phyloP scores from a whole-genome alignment of 768 basidiomycete species.

The Wakefieldia striispora region DNA sequence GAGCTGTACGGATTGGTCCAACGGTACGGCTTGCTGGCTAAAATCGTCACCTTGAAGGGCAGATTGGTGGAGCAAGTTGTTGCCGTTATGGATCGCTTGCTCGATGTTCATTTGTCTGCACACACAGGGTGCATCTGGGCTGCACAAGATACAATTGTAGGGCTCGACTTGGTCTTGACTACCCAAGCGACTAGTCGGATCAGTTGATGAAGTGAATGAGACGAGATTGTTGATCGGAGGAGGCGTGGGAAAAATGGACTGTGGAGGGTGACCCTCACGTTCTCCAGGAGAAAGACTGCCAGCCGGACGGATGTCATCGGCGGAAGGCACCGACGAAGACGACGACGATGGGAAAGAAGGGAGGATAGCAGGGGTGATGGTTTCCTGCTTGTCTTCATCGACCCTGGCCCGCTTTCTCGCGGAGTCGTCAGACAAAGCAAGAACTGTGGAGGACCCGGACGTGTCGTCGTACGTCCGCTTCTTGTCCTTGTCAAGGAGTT shows the following conservation, averaged over 20 bases:
- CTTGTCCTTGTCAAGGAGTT: conserved; percentile 39
- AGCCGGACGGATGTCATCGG: conserved; percentile 35
- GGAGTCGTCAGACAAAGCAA: conserved; percentile 22
- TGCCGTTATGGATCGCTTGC: conserved; percentile 33
- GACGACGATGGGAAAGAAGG: conserved; percentile 36
- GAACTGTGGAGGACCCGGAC: conserved; percentile 30
- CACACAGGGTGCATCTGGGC: conserved; percentile 65
- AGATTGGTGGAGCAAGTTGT: conserved; percentile 9
- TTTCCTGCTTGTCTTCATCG: conserved; percentile 20
- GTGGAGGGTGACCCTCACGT: conserved; percentile 24
- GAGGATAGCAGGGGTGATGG: conserved; percentile 17
- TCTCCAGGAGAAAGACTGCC: conserved; percentile 33
- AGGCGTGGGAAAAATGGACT: conserved; percentile 31
- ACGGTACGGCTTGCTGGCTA: conserved; percentile 13
- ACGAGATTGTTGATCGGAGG: conserved; percentile 32
- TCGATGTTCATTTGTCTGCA: conserved; percentile 68
- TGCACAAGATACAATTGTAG: conserved; percentile 71
- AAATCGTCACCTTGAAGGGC: conserved; percentile 13
- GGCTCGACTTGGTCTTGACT: conserved; percentile 30
- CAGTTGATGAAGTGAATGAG: conserved; percentile 34
- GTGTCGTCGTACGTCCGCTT: conserved; percentile 62
- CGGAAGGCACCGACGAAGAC: conserved; percentile 52
- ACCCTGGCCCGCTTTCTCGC: conserved; percentile 39
- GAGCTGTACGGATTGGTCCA: conserved; percentile 28
- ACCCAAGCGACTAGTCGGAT: conserved; percentile 34